Evolutionary conservation across 495 filamentous ascomycete genomes (phyloP).

Genomic region (Podospora conica): DNA sequence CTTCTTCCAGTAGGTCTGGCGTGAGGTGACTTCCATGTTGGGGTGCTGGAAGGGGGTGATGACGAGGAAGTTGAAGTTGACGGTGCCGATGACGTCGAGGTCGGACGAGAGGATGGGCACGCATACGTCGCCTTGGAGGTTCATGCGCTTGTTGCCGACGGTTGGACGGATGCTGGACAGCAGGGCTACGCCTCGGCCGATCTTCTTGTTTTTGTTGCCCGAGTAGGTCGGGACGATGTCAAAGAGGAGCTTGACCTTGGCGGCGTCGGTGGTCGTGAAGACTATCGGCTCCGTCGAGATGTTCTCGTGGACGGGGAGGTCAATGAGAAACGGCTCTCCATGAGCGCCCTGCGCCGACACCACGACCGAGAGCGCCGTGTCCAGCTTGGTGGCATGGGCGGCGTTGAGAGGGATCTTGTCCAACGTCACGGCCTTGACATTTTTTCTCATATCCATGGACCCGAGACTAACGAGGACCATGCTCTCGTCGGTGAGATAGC

Average conservation of each 20-base stretch:
- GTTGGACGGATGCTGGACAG: conserved; percentile 76
- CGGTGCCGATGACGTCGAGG: conserved; percentile 83
- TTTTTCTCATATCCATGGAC: conserved; percentile 86
- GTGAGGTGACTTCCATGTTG: conserved; percentile 81
- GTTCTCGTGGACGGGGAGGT: conserved; percentile 89
- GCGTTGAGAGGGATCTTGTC: conserved; percentile 80
- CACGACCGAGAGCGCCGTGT: conserved; percentile 87
- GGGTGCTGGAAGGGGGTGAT: conserved; percentile 93
- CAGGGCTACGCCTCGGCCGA: conserved; percentile 88
- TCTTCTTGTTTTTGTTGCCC: conserved; percentile 76
- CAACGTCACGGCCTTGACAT: conserved; percentile 73
- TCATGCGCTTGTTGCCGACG: conserved; percentile 71
- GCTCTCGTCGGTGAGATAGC: conserved; percentile 82
- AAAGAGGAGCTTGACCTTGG: conserved; percentile 83
- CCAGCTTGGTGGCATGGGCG: conserved; percentile 85
- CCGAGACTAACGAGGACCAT: conserved; percentile 90
- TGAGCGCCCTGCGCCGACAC: conserved; percentile 83
- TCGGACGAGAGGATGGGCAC: conserved; percentile 81
- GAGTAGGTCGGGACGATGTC: conserved; percentile 97
- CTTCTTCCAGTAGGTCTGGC: conserved; percentile 92
- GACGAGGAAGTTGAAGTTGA: conserved; percentile 94
- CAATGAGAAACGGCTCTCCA: conserved; percentile 81
- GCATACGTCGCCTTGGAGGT: conserved; percentile 85
- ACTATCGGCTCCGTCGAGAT: conserved; percentile 87
- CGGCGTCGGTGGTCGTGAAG: conserved; percentile 70